Base-by-base conservation (phyloP, 768 basidiomycete genomes). In the Boletus pseudo-olivaceus region DNA sequence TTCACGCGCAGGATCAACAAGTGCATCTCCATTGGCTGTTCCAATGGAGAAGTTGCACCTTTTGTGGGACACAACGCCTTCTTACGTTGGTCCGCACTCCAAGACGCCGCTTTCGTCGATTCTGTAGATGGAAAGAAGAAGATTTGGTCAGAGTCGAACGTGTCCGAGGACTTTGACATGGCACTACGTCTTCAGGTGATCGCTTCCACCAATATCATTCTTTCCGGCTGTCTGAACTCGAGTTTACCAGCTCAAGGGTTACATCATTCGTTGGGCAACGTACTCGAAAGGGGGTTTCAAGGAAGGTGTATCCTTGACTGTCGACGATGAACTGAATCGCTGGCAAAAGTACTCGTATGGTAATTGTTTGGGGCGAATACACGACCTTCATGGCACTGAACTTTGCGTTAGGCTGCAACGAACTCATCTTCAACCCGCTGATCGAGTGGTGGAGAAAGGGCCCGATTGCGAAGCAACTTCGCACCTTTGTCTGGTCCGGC, bases 281-380 rank as follows among this genome's bases (percentile, higher is more conserved):
- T 95, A 95, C 67, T 88, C 86, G 1, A 78, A 88, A 7, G 88
- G 91, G 38, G 89, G 84, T 1, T 95, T 95, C 78, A 89, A 93
- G 72, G 93, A 97, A 64, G 93, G 93, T 58, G 93, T 97, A 19
- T 90, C 88, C 0, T 72, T 97, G 27, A 94, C 93, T 0, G 87
- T 85, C 52, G 91, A 93, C 51, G 93, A 97, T 61, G 93, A 97
- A 68, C 73, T 97, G 9, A 94, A 94, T 62, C 72, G 93, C 3
- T 97, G 93, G 93, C 90, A 94, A 63, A 96, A 94, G 68, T 91
- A 90, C 58, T 76, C 87, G 0, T 90, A 89, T 70, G 88, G 86
- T 63, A 4, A 66, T 61, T 58, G 74, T 32, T 76, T 42, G 73
- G 76, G 61, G 1, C 62, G 12, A 17, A n/a, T 27, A 0, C n/a